Conservation (phyloP, 345 rosid genomes). For the Bruguiera gymnorhiza region DNA sequence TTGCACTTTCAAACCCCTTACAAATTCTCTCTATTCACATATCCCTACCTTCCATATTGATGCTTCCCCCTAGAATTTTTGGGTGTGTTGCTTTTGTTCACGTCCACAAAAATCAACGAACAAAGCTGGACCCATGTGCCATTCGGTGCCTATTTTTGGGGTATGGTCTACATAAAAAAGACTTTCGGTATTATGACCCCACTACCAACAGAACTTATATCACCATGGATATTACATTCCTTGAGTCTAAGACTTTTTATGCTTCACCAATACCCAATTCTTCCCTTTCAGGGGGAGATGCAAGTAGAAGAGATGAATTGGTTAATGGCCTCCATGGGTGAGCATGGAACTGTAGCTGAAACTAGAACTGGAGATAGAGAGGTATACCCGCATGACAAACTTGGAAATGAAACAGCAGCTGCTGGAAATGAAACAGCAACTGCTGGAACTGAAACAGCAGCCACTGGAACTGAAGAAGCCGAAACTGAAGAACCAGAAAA, state of each 20-base stretch:
- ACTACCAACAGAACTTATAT: no score
- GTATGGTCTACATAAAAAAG: no score
- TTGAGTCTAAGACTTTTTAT: background rate
- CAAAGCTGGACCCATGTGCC: background rate
- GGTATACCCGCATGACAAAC: background rate
- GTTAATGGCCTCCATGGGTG: no score
- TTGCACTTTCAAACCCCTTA: background rate
- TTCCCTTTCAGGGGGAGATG: no score
- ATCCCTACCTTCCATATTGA: background rate
- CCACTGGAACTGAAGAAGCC: background rate
- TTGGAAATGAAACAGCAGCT: background rate
- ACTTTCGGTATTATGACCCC: no score
- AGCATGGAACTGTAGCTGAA: no score
- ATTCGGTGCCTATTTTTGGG: background rate
- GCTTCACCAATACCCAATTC: background rate
- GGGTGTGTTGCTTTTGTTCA: background rate
- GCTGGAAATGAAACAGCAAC: background rate
- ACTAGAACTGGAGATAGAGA: background rate
- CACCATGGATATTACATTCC: background rate
- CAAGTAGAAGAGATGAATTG: no score
- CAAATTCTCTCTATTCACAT: background rate
- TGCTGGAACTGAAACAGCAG: background rate
- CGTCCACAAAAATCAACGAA: background rate
- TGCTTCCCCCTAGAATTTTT: background rate
- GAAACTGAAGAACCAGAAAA: conserved; percentile 1